Base-by-base conservation (phyloP, 192 early-diverging fungal genomes). In the Coemansia reversa region DNA sequence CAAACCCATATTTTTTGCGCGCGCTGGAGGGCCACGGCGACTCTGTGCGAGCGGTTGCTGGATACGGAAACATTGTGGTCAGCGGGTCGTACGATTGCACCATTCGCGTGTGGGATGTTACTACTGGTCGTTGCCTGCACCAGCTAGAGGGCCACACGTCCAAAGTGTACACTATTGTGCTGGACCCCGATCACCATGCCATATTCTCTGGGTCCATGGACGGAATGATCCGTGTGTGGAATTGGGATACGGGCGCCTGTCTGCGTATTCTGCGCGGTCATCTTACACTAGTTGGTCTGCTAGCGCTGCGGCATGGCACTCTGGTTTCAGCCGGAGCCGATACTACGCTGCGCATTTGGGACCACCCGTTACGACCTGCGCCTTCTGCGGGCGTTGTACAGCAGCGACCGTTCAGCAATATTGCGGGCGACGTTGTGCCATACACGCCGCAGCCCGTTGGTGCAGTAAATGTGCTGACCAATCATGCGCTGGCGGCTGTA, bases 291-390 rank as follows among this genome's bases (percentile, higher is more conserved):
- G 97, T 99, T 6, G 97, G 97, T 0, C 81, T 99, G 27, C 74
- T 99, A 29, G 92, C 93, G 33, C 79, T 98, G 39, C 87, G 90
- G 23, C 87, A 90, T 32, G 83, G 88, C 49, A 89, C 91, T 63
- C 81, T 99, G 16, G 93, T 99, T 2, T 94, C 93, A 7, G 97
- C 95, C 1, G 96, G 95, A 45, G 97, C 95, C 9, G 97, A 99
- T 67, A 84, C 91, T 8, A 93, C 91, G 18, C 86, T 99, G 39
- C 86, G 97, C 5, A 89, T 98, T 29, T 99, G 97, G 97, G 86
- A 87, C 53, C 75, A 93, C 62, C 69, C 85, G 51, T 62, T 91
- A 62, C 68, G 87, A 29, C 1, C 57, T 1, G 12, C 12, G 49
- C 45, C 22, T 14, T 0, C 24, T 1, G 22, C 56, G 12, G 14